Percentiles rank a stretch among this genome's conserved stretches.
These are phyloP conservation scores for Cyclocybe aegerita DNA, from an alignment of 768 basidiomycete genomes.

Conservation along the genomic window DNA sequence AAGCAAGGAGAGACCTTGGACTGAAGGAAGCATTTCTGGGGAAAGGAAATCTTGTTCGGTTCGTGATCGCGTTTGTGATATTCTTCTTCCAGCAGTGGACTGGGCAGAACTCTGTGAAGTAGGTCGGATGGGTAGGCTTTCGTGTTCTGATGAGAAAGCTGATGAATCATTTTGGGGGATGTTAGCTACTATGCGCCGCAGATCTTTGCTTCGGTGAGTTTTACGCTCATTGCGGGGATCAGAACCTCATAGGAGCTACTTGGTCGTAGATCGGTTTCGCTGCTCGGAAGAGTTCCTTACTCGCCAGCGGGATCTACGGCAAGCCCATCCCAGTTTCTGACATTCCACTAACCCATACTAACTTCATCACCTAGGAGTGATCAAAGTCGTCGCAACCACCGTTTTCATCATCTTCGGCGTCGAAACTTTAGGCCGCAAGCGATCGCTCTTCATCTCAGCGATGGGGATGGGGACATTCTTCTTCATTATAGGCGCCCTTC, in stretches of 20 bases:
- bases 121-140: slow-evolving; percentile 8
- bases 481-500: slow-evolving; percentile 82
- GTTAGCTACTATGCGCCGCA: slow-evolving; percentile 69
- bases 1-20: slow-evolving; percentile 63
- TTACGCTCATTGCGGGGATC: background rate
- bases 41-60: slow-evolving; percentile 80
- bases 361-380: slow-evolving; percentile 2
- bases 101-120: slow-evolving; percentile 80
- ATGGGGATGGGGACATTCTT: slow-evolving; percentile 79
- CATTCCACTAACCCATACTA: too few species aligned
- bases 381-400: slow-evolving; percentile 67
- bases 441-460: slow-evolving; percentile 70
- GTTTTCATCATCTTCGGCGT: slow-evolving; percentile 69
- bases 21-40: slow-evolving; percentile 72
- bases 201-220: slow-evolving; percentile 62
- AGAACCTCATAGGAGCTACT: background rate
- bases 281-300: slow-evolving; percentile 55
- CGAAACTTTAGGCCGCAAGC: slow-evolving; percentile 67
- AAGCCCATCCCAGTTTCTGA: slow-evolving; percentile 6
- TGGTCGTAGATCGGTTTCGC: slow-evolving; percentile 60
- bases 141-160: background rate
- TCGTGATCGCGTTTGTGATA: slow-evolving; percentile 80
- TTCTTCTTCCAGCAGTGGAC: slow-evolving; percentile 83
- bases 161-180: background rate
- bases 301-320: slow-evolving; percentile 73